These are phyloP conservation scores for Kurtzmaniella fragi DNA, from an alignment of 805 yeast genomes.

Conservation along the genomic window DNA sequence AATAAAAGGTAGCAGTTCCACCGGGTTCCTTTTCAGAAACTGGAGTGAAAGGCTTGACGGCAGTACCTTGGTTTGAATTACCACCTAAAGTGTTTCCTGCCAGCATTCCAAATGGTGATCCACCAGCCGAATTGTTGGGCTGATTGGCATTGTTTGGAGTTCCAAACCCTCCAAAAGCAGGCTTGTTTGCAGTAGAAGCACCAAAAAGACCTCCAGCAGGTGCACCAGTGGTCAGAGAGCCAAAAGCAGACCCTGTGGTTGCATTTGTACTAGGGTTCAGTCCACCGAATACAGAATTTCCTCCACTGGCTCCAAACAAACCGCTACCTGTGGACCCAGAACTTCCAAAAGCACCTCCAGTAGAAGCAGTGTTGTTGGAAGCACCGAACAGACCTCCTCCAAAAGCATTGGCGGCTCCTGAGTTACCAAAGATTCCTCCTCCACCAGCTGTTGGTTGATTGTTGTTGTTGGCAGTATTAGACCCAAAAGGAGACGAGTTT, in stretches of 20 bases:
- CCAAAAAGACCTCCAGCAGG: conserved; percentile 6
- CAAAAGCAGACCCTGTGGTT: neutral
- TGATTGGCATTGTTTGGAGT: conserved; percentile 10
- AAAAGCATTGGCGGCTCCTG: conserved; percentile 9
- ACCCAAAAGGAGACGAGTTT: conserved; percentile 23
- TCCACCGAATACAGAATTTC: conserved; percentile 13
- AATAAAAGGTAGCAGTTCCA: conserved; percentile 49
- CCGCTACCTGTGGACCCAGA: conserved; percentile 11
- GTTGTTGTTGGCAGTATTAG: conserved; percentile 9
- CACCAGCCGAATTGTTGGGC: conserved; percentile 7
- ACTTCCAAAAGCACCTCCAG: conserved; percentile 16
- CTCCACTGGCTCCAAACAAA: conserved; percentile 12
- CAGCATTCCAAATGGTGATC: conserved; percentile 19
- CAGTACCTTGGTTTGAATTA: conserved; percentile 58
- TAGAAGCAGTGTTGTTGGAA: conserved; percentile 4
- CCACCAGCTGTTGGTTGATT: conserved; percentile 7
- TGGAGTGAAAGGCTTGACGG: conserved; percentile 63
- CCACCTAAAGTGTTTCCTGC: conserved; percentile 12
- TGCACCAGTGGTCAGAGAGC: too few species aligned
- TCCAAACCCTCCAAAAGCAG: conserved; percentile 20
- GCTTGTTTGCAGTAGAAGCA: conserved; percentile 6
- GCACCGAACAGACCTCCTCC: conserved; percentile 12
- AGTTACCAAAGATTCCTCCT: conserved; percentile 13
- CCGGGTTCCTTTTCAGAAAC: conserved; percentile 66
- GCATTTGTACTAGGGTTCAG: conserved; percentile 2